Conservation (phyloP, 1,284 basidiomycete species). For the Omphalotus olearius region DNA sequence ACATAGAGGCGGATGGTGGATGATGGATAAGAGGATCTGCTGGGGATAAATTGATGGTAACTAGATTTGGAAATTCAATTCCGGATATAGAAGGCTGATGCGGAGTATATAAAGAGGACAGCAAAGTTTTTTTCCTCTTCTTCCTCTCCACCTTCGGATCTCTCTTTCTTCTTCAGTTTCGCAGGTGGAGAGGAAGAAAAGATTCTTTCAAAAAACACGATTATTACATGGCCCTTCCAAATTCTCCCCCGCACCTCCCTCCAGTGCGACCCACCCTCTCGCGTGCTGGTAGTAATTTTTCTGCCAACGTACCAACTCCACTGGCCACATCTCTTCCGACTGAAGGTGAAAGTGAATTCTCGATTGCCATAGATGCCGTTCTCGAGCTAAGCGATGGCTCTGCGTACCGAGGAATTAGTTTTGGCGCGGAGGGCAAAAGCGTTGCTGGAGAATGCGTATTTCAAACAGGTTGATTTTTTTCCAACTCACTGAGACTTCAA, state of each 20-base stretch:
- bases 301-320: conserved; percentile 39
- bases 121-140: conserved; percentile 1
- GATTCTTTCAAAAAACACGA: neutral
- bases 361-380: conserved; percentile 50
- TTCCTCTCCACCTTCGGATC: conserved; percentile 10
- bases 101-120: neutral
- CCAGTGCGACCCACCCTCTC: conserved; percentile 35
- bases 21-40: too few relatives aligned
- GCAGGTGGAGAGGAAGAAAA: conserved; percentile 8
- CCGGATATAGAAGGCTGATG: too few relatives aligned
- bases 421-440: conserved; percentile 90
- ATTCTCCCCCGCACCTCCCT: conserved; percentile 15
- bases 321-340: conserved; percentile 24
- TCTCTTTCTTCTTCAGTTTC: neutral
- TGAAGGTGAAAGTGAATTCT: conserved; percentile 29
- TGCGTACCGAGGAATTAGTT: conserved; percentile 86
- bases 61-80: too few relatives aligned
- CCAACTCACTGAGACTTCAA: conserved; percentile 6
- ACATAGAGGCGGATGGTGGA: too few relatives aligned
- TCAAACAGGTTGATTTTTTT: conserved; percentile 81
- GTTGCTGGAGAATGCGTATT: conserved; percentile 98
- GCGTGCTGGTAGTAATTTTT: conserved; percentile 39
- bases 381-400: conserved; percentile 93
- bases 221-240: conserved; percentile 14
- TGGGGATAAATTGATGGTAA: too few relatives aligned